Evolutionary conservation across 2,329 filamentous ascomycete genomes (phyloP).

Genomic region (Cercospora nicotianae): DNA sequence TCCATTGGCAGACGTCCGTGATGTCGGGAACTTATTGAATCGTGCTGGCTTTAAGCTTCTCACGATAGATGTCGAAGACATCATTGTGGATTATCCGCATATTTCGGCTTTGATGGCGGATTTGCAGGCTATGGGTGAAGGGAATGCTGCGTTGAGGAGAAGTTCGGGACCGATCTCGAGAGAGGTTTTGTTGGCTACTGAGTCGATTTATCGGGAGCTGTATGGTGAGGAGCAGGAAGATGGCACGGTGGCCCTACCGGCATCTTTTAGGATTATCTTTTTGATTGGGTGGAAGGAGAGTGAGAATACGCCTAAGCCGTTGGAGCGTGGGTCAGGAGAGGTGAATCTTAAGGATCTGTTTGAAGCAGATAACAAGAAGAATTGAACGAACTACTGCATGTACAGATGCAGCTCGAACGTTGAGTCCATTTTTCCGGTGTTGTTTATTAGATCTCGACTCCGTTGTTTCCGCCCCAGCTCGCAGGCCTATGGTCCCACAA

Average conservation of each 20-base stretch:
- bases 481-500: no score
- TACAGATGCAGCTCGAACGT: not conserved
- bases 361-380: constrained; percentile 43
- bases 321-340: constrained; percentile 80
- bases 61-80: constrained; percentile 96
- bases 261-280: constrained; percentile 92
- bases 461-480: no score
- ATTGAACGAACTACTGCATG: not conserved
- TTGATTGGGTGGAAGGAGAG: constrained; percentile 99
- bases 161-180: constrained; percentile 73
- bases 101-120: constrained; percentile 90
- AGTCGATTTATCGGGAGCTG: constrained; percentile 83
- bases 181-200: constrained; percentile 82
- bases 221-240: constrained; percentile 73
- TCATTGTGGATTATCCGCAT: constrained; percentile 90
- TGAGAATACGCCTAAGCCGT: constrained; percentile 72
- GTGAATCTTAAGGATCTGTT: constrained; percentile 84
- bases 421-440: no score
- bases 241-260: constrained; percentile 64
- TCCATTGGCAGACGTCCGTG: constrained; percentile 85
- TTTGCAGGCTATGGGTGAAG: constrained; percentile 94
- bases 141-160: constrained; percentile 81
- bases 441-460: no score
- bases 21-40: constrained; percentile 83
- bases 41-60: constrained; percentile 91